Evolutionary conservation across 2,329 filamentous ascomycete species (phyloP).

Genomic region (Thelonectria rubi): DNA sequence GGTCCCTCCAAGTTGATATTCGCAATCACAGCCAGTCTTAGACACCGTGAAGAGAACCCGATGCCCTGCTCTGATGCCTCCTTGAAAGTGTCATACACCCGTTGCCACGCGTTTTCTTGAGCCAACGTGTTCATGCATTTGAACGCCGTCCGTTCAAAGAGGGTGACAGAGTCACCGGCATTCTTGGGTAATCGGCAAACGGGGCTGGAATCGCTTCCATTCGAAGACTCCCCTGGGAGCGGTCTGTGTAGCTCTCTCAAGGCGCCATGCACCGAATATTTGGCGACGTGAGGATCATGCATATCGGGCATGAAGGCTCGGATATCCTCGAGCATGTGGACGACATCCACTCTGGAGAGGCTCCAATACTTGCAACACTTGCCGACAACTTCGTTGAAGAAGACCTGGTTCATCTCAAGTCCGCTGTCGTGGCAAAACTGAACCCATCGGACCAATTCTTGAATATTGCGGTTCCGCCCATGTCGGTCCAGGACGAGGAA

Average conservation of each 20-base stretch:
- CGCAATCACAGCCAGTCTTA: conserved; percentile 59
- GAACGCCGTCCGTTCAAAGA: conserved; percentile 38
- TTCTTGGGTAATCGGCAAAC: conserved; percentile 29
- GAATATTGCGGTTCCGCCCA: conserved; percentile 42
- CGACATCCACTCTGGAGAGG: conserved; percentile 39
- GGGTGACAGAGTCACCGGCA: conserved; percentile 32
- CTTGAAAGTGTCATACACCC: conserved; percentile 51
- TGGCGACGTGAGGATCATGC: conserved; percentile 35
- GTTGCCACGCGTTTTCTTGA: conserved; percentile 42
- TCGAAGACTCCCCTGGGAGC: conserved; percentile 27
- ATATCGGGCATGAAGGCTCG: conserved; percentile 39
- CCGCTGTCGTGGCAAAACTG: conserved; percentile 45
- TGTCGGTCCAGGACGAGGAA: conserved; percentile 45
- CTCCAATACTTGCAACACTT: conserved; percentile 48
- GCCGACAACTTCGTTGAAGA: conserved; percentile 41
- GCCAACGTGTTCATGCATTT: conserved; percentile 53
- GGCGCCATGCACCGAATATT: conserved; percentile 32
- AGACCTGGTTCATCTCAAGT: conserved; percentile 42
- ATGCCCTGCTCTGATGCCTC: conserved; percentile 41
- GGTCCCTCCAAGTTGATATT: conserved; percentile 47
- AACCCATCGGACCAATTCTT: conserved; percentile 45
- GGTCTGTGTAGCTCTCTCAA: conserved; percentile 34
- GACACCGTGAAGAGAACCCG: conserved; percentile 51
- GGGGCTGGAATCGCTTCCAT: conserved; percentile 14
- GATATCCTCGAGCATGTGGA: conserved; percentile 41